Base-by-base conservation (phyloP, 345 rosid genomes). In the Angophora floribunda region DNA sequence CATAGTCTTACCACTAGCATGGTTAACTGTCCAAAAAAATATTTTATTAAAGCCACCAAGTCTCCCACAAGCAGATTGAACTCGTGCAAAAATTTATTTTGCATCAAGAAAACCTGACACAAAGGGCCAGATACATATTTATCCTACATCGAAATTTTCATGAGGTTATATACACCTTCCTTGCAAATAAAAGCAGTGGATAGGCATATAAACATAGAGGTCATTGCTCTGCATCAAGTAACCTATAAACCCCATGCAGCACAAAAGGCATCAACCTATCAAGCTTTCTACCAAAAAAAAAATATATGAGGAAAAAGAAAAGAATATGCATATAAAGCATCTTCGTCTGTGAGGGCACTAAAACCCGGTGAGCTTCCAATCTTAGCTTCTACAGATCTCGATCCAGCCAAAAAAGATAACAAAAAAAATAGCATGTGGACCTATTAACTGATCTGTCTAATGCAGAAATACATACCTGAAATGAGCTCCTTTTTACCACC, bases 401-500 rank as follows among this genome's bases (percentile, higher is more conserved):
- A 70, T 41, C 28, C 61, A 2, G 47, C n/a, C 16, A 85, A 44
- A 85, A 14, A 32, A 28, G 52, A 55, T n/a, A 36, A 12, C 28
- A 44, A 75, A 36, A 36, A 41, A 75, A 17, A 10, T 41, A 10
- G 84, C 84, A 75, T 19, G 84, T 12, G 8, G 5, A 41, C 28
- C 84, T 75, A 75, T 75, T 9, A 44, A 75, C 49, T 75, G 49
- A 75, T 75, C 84, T 36, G 49, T 41, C 3, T 12, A 36, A 75
- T 41, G 52, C 24, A 49, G 61, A 49, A 21, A 44, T 9, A 50
- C 2, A 26, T 51, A 98, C 99, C 99, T 93, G 99, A 97, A 92
- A 98, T 97, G 88, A 92, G 95, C 89, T 95, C 97, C 91, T 90
- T 97, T 91, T 96, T 96, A 88, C 94, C 95, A 88, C 90, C 94